Evolutionary conservation across 176 grass and related monocot genomes (phyloP), one percentile per base, ranked within the genome.

Genomic region (Coix lacrymajobi): DNA sequence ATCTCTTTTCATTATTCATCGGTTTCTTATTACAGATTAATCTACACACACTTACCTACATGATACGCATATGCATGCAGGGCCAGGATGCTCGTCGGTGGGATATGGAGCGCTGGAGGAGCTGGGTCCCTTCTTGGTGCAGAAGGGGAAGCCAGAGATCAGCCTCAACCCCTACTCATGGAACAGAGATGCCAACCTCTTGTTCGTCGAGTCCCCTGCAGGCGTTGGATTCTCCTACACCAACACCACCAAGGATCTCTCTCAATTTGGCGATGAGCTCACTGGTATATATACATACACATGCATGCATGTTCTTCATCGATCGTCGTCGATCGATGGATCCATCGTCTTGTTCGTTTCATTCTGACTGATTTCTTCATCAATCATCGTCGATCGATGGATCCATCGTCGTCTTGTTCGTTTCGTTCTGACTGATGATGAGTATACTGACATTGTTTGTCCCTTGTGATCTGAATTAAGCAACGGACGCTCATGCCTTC

Each of bases 151-250:
- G 4, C 73, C 84, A 45, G 43, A 91, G 69, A 71, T 95, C 29
- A 86, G 52, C 79, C 66, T 90, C 15, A 95, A 92, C 31, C 57
- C 85, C 4, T 0, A 92, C 1, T 79, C 93, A 2, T 95, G 93
- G 93, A 95, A 95, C 82, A 92, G 66, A 84, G 89, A 94, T 32
- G 94, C 94, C n/a, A 97, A 97, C 81, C 39, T 97, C 54, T 3
- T 97, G 11, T 97, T 97, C 76, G 16, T 97, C 1, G 94, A 97
- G 71, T 94, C 94, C 22, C 94, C 94, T 28, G 94, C 93, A 49
- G 92, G 94, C 37, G 94, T 97, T 2, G 94, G 94, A 1, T 97
- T 88, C 73, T 97, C 94, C 34, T 97, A 97, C 77, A 92, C 94
- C 19, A 97, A 97, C 63, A 97, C 94, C 14, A 81, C 87, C 56